Evolutionary conservation across 2,329 filamentous ascomycete genomes (phyloP), one percentile per base, ranked within the genome.

Genomic region (Ascochyta fabae): DNA sequence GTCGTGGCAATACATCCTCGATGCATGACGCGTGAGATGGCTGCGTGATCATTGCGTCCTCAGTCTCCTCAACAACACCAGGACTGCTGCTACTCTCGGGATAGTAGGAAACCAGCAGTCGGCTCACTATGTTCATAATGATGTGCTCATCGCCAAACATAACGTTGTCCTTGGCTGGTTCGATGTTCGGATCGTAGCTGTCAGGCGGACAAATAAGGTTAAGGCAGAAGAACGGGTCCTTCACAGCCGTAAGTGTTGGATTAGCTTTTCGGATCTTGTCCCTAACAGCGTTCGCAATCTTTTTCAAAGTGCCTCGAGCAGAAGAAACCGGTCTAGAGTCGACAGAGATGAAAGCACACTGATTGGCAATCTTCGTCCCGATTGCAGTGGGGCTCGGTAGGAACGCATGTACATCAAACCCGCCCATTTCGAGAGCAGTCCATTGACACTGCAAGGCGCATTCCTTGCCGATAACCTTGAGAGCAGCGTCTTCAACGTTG

Each of bases 131-230:
- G 4, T 66, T 66, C 5, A 86, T 33, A 3, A 88, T 64, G 0
- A 66, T 19, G 4, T 71, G 65, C 2, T 87, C 83, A 46, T 90
- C 78, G 4, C 78, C 78, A 66, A 93, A 92, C 0, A 91, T 66
- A 2, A 93, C 81, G 64, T 91, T 85, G 53, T 91, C 86, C 68
- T 93, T 93, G 3, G 85, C 79, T 3, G 89, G 84, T 56, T 91
- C 86, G 6, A 92, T 74, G 61, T 92, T 93, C 1, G 82, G 79
- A 73, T 93, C 90, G 65, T 93, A 93, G 54, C 80, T 86, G 26
- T 81, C 81, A 1, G 77, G 68, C 0, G 85, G 82, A 65, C 88
- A 92, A 13, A 70, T 71, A 27, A 93, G 85, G 53, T 86, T 83
- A 34, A 93, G 73, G 36, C 80, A 80, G 36, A 92, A 73, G 67